phyloP scores from a whole-genome alignment of 208 protist species.

The Leishmania amazonensis region DNA sequence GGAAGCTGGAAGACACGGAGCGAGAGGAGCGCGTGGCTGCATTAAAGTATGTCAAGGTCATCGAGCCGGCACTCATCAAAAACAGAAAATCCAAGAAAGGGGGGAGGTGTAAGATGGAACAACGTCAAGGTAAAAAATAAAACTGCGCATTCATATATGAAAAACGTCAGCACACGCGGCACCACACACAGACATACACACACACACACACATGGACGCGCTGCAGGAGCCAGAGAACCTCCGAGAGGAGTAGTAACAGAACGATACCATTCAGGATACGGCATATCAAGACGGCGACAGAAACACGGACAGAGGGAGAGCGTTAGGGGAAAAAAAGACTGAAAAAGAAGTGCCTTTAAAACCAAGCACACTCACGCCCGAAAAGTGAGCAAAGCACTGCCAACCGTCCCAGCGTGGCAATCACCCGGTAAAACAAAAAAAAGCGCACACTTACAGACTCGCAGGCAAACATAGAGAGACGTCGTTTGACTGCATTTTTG shows the following conservation, averaged over 20 bases:
- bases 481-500: too few species aligned
- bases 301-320: background rate
- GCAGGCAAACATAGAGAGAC: background rate
- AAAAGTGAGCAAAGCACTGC: background rate
- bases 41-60: background rate
- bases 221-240: background rate
- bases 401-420: background rate
- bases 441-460: background rate
- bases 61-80: background rate
- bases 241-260: background rate
- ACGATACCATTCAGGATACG: conserved; percentile 6
- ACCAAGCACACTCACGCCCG: background rate
- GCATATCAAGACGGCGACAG: background rate
- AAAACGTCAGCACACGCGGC: background rate
- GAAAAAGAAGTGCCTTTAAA: background rate
- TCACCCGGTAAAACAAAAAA: background rate
- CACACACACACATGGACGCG: background rate
- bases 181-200: background rate
- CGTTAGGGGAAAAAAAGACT: background rate
- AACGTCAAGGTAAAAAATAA: background rate
- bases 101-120: background rate
- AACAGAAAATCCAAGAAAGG: background rate
- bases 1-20: background rate
- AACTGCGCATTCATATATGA: background rate
- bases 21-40: background rate